These are phyloP conservation scores for Verticillium dahliae DNA, from an alignment of 2,329 filamentous ascomycete genomes.

Conservation along the genomic window DNA sequence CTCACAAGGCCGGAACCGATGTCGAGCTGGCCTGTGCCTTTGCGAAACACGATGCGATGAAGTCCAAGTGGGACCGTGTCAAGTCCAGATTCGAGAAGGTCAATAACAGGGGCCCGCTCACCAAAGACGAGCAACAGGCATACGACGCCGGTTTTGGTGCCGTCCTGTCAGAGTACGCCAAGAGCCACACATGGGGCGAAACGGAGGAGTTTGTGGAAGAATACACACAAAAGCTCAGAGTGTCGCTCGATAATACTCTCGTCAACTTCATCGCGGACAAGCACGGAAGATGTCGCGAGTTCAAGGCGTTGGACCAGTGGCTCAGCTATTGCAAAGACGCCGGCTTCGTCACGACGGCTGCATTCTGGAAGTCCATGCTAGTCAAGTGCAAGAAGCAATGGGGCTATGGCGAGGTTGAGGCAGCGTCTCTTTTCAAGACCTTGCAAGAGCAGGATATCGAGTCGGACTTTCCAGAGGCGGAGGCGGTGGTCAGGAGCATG, in stretches of 20 bases:
- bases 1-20: constrained; percentile 2
- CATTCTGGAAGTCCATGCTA: constrained; percentile 32
- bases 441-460: constrained; percentile 21
- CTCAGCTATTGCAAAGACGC: constrained; percentile 27
- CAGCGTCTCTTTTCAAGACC: constrained; percentile 25
- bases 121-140: constrained; percentile 3
- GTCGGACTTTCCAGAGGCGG: constrained; percentile 5
- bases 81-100: constrained; percentile 22
- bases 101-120: constrained; percentile 10
- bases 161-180: constrained; percentile 30
- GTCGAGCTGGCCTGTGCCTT: constrained; percentile 23
- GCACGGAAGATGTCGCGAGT: constrained; percentile 31
- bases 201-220: constrained; percentile 29
- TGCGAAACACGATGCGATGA: constrained; percentile 26
- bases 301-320: constrained; percentile 31
- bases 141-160: constrained; percentile 27
- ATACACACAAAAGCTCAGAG: constrained; percentile 26
- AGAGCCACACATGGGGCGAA: constrained; percentile 30
- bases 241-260: constrained; percentile 26
- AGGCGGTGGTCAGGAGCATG: constrained; percentile 5
- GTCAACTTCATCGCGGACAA: constrained; percentile 36
- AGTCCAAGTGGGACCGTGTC: constrained; percentile 34
- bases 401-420: constrained; percentile 26
- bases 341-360: constrained; percentile 27
- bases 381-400: constrained; percentile 27